phyloP scores from a whole-genome alignment of 1,139 yeast species.

The Casaregolazyma suthepensis region DNA sequence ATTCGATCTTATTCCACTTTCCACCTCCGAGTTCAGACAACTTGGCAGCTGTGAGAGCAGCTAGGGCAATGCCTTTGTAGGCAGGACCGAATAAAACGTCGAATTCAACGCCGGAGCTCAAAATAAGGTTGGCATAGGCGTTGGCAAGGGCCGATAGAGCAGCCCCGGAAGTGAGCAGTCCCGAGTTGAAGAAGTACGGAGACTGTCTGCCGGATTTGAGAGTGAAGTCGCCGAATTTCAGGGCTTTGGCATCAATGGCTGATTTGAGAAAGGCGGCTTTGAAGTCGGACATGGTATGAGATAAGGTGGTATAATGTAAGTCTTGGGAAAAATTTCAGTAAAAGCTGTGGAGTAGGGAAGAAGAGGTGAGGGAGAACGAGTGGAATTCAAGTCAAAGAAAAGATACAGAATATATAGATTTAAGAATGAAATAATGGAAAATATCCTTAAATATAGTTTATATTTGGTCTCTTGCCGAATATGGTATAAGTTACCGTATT shows the following conservation, averaged over 20 bases:
- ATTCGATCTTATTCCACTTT: conserved; percentile 48
- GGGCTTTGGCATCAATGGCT: conserved; percentile 75
- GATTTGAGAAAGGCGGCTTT: conserved; percentile 68
- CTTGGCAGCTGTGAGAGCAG: conserved; percentile 88
- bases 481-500: not conserved
- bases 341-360: too few relatives aligned
- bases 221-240: conserved; percentile 82
- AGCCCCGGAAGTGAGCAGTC: conserved; percentile 77
- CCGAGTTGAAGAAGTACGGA: conserved; percentile 96
- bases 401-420: too few relatives aligned
- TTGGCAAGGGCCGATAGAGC: conserved; percentile 73
- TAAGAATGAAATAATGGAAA: not conserved
- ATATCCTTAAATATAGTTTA: not conserved
- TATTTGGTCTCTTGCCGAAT: not conserved
- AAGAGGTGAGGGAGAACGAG: too few relatives aligned
- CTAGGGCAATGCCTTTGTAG: conserved; percentile 93
- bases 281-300: conserved; percentile 38
- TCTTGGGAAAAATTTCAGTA: not conserved
- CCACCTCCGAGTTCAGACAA: conserved; percentile 78
- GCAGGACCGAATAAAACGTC: conserved; percentile 97
- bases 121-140: conserved; percentile 84
- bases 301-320: not conserved
- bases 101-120: conserved; percentile 71
- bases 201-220: conserved; percentile 87
- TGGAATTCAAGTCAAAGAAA: too few relatives aligned